These are phyloP conservation scores for Westerdykella sp. DNA, from an alignment of 2,329 filamentous ascomycete species.

Conservation along the genomic window DNA sequence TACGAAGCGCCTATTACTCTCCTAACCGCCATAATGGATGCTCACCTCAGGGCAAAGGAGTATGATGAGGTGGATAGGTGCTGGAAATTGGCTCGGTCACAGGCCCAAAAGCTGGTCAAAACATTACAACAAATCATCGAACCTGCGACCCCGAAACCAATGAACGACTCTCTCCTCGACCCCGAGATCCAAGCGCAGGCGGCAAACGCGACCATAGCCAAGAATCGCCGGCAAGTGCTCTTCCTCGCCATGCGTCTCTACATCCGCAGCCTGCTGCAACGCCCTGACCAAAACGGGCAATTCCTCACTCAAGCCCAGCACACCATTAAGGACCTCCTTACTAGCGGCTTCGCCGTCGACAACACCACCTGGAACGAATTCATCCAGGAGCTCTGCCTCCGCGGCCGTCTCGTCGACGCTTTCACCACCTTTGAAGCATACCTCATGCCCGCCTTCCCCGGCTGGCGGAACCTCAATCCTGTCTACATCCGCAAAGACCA, in stretches of 20 bases:
- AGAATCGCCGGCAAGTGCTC: constrained; percentile 45
- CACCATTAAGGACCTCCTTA: constrained; percentile 50
- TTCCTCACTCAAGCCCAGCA: constrained; percentile 25
- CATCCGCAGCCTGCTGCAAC: constrained; percentile 47
- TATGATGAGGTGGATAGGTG: constrained; percentile 57
- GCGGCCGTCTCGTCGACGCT: constrained; percentile 57
- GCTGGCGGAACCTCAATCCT: constrained; percentile 51
- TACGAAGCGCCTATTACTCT: constrained; percentile 35
- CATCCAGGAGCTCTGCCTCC: constrained; percentile 59
- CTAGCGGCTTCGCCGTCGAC: constrained; percentile 66
- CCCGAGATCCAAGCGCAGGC: constrained; percentile 13
- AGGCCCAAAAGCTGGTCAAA: constrained; percentile 42
- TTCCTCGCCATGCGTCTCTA: constrained; percentile 46
- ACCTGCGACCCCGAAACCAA: constrained; percentile 16
- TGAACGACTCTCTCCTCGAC: constrained; percentile 19
- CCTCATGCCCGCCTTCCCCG: constrained; percentile 72
- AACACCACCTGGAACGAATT: constrained; percentile 76
- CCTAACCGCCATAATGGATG: constrained; percentile 57
- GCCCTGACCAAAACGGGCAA: constrained; percentile 41
- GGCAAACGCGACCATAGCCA: constrained; percentile 18
- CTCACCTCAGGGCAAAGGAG: constrained; percentile 53
- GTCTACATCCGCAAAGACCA: constrained; percentile 18
- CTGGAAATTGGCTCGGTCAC: constrained; percentile 58
- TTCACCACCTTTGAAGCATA: constrained; percentile 68
- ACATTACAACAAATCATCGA: constrained; percentile 31